Conservation (phyloP, 805 yeast genomes). For the Yamadazyma endophytica region DNA sequence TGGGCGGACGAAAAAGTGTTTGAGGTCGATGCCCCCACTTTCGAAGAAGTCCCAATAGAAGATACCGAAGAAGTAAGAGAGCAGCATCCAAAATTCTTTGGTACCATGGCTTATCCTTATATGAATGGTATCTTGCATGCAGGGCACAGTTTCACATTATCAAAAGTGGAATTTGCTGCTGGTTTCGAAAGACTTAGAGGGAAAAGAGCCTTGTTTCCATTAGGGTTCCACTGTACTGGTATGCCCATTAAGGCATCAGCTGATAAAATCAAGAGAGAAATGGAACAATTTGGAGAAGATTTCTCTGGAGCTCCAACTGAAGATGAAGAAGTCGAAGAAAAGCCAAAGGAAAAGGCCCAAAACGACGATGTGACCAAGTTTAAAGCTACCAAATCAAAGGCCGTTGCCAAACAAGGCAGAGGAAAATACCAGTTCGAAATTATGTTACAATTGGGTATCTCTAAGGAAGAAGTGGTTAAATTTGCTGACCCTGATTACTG, state of each 20-base stretch:
- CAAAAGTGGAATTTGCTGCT: slow-evolving; percentile 86
- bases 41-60: slow-evolving; percentile 50
- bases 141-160: slow-evolving; percentile 93
- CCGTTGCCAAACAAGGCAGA: slow-evolving; percentile 88
- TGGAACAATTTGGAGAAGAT: slow-evolving; percentile 84
- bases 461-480: slow-evolving; percentile 74
- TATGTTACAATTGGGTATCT: slow-evolving; percentile 90
- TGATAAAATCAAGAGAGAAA: slow-evolving; percentile 88
- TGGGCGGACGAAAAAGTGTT: slow-evolving; percentile 88
- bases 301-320: slow-evolving; percentile 66
- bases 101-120: slow-evolving; percentile 97
- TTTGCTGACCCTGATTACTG: slow-evolving; percentile 93
- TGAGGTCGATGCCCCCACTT: slow-evolving; percentile 83
- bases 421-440: slow-evolving; percentile 94
- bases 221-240: slow-evolving; percentile 99
- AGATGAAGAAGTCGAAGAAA: slow-evolving; percentile 60
- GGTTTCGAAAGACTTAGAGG: slow-evolving; percentile 97
- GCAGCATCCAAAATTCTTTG: slow-evolving; percentile 80
- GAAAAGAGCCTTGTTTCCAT: slow-evolving; percentile 85
- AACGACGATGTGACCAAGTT: slow-evolving; percentile 85
- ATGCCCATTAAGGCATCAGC: slow-evolving; percentile 97
- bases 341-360: slow-evolving; percentile 28
- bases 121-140: slow-evolving; percentile 99
- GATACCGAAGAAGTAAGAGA: slow-evolving; percentile 67
- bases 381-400: slow-evolving; percentile 89